phyloP scores from a whole-genome alignment of 2,329 filamentous ascomycete species.

The Neobulgaria alba region DNA sequence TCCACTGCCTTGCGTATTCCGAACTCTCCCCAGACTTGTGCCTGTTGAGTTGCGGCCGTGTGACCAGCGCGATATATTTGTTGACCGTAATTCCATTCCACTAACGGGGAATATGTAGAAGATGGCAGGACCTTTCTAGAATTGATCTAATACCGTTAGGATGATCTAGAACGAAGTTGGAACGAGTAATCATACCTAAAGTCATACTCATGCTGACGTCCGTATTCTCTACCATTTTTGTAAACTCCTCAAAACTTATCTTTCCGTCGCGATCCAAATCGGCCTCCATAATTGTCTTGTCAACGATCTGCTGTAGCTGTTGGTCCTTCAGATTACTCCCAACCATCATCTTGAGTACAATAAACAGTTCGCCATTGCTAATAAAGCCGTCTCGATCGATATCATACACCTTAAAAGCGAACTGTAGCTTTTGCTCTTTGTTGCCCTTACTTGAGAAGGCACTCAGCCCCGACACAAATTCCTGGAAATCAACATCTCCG shows the following conservation, averaged over 20 bases:
- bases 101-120: too few species aligned
- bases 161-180: too few species aligned
- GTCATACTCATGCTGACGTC: constrained; percentile 70
- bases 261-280: constrained; percentile 93
- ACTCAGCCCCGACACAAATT: constrained; percentile 91
- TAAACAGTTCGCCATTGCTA: constrained; percentile 97
- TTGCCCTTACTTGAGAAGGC: constrained; percentile 98
- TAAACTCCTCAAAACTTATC: constrained; percentile 99
- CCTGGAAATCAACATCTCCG: constrained; percentile 96
- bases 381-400: constrained; percentile 98
- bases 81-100: too few species aligned
- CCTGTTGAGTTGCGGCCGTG: too few species aligned
- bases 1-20: too few species aligned
- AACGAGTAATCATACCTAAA: constrained; percentile 53
- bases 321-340: constrained; percentile 98
- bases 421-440: constrained; percentile 96
- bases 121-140: too few species aligned
- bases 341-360: constrained; percentile 99
- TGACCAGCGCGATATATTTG: too few species aligned
- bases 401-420: constrained; percentile 99
- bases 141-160: constrained; percentile 22
- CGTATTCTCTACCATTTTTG: constrained; percentile 96
- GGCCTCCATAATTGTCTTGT: constrained; percentile 99
- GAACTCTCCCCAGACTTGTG: too few species aligned
- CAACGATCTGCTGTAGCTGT: constrained; percentile 97